phyloP scores from a whole-genome alignment of 352 stramenopile species.

The Stramenopiles sp. region DNA sequence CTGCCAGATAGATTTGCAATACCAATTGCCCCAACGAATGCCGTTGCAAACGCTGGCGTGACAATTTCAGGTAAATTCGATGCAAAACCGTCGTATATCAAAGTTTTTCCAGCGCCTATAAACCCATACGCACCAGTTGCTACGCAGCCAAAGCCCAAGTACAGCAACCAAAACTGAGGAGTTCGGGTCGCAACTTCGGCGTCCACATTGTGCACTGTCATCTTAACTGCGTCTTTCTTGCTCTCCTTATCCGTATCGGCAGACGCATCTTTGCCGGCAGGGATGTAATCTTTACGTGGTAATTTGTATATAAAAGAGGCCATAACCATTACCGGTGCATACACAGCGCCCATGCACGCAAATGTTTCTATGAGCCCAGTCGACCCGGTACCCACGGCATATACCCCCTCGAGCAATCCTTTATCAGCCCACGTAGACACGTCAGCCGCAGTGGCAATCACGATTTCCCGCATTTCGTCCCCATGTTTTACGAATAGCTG shows the following conservation, averaged over 20 bases:
- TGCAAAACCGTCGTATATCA: slow-evolving; percentile 30
- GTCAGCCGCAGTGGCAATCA: slow-evolving; percentile 23
- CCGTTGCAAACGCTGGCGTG: slow-evolving; percentile 25
- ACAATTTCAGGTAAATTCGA: slow-evolving; percentile 25
- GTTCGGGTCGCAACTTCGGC: slow-evolving; percentile 27
- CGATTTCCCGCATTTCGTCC: slow-evolving; percentile 27
- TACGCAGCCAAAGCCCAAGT: slow-evolving; percentile 23
- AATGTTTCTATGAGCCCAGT: slow-evolving; percentile 31
- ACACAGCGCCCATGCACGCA: slow-evolving; percentile 24
- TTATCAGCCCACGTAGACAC: background rate
- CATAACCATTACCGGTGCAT: slow-evolving; percentile 27
- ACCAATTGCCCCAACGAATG: slow-evolving; percentile 27
- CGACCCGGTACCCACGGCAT: slow-evolving; percentile 29
- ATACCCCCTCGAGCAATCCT: slow-evolving; percentile 23
- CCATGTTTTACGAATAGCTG: slow-evolving; percentile 27
- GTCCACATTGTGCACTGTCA: slow-evolving; percentile 12
- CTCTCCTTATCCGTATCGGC: background rate
- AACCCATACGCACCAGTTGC: slow-evolving; percentile 25
- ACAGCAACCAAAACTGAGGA: slow-evolving; percentile 29
- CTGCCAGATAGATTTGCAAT: slow-evolving; percentile 30
- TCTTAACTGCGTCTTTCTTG: background rate
- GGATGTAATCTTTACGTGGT: slow-evolving; percentile 22
- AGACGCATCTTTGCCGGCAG: background rate
- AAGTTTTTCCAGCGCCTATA: slow-evolving; percentile 29
- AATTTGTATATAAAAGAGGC: slow-evolving; percentile 25